Evolutionary conservation across 2,329 filamentous ascomycete species (phyloP), one percentile per base, ranked within the genome.

Genomic region (Cladobotryum protrusum): DNA sequence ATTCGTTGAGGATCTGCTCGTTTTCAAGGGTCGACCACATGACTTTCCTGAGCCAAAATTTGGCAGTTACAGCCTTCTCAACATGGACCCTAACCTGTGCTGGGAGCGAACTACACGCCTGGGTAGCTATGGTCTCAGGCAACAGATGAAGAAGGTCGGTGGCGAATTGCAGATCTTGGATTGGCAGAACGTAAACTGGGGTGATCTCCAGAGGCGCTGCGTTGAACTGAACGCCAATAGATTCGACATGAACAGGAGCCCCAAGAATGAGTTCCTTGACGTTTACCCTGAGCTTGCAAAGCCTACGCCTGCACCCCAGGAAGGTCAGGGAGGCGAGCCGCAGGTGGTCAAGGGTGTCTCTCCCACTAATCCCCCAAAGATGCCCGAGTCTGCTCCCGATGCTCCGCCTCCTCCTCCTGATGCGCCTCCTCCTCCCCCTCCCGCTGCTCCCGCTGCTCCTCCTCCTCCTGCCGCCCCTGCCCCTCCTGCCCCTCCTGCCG

Each of bases 171-270:
- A 65, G 52, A 63, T 52, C 32, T 65, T 81, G 7, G 70, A 82
- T 18, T 90, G 86, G 83, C 72, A 78, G 24, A 70, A 73, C 20
- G 77, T 89, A 32, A 76, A 81, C 54, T 93, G 88, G 88, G 84
- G 84, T 13, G 67, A 77, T 32, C 70, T 92, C 15, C 87, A 92
- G 63, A 71, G 81, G 46, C 68, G 77, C 24, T 93, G 88, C 60
- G 64, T 83, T 1, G 67, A 77, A 55, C 75, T 72, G 56, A 95
- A 95, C 66, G 73, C 77, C 50, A 77, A 78, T 35, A 80, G 89
- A 17, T 93, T 74, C 63, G 73, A 71, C 57, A 63, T 69, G 52
- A 59, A 67, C 45, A 68, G 69, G 29, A 63, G 65, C 6, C 63
- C 61, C 42, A 59, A 65, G 29, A 79, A 79, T 52, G 64, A 68